A percentile compares a stretch with the other conserved stretches of the same genome.
These are phyloP conservation scores for Myxozyma udenii DNA, from an alignment of 805 yeast genomes.

Conservation along the genomic window DNA sequence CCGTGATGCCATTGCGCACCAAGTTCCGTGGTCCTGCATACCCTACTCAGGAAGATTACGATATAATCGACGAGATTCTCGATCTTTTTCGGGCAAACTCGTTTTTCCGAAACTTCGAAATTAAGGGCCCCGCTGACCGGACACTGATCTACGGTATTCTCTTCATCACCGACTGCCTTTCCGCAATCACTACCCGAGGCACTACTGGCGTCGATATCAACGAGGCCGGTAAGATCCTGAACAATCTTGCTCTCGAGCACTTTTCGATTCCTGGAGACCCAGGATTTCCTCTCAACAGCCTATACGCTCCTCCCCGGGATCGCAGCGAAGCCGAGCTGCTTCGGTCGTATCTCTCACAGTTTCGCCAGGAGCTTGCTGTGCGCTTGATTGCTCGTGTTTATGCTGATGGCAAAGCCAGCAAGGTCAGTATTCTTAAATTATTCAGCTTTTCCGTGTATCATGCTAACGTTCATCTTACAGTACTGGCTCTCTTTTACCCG, in stretches of 20 bases:
- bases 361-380: slow-evolving; percentile 88
- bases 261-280: slow-evolving; percentile 94
- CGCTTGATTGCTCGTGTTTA: slow-evolving; percentile 70
- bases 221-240: slow-evolving; percentile 52
- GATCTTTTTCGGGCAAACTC: slow-evolving; percentile 95
- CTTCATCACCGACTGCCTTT: slow-evolving; percentile 79
- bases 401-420: slow-evolving; percentile 68
- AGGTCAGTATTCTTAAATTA: slow-evolving; percentile 37
- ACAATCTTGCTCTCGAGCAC: slow-evolving; percentile 80
- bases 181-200: slow-evolving; percentile 53
- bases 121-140: slow-evolving; percentile 92
- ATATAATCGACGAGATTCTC: slow-evolving; percentile 84
- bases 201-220: slow-evolving; percentile 11
- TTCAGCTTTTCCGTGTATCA: neutral
- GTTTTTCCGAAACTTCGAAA: slow-evolving; percentile 94
- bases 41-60: slow-evolving; percentile 71
- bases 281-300: slow-evolving; percentile 84
- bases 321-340: slow-evolving; percentile 75
- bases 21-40: slow-evolving; percentile 88
- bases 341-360: slow-evolving; percentile 79
- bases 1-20: slow-evolving; percentile 80
- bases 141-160: slow-evolving; percentile 89
- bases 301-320: slow-evolving; percentile 70
- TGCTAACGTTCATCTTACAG: slow-evolving; percentile 13
- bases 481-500: slow-evolving; percentile 95